Percentiles rank a stretch among this genome's conserved stretches.
These are phyloP conservation scores for Physcia stellaris DNA, from an alignment of 495 filamentous ascomycete genomes.

Conservation along the genomic window DNA sequence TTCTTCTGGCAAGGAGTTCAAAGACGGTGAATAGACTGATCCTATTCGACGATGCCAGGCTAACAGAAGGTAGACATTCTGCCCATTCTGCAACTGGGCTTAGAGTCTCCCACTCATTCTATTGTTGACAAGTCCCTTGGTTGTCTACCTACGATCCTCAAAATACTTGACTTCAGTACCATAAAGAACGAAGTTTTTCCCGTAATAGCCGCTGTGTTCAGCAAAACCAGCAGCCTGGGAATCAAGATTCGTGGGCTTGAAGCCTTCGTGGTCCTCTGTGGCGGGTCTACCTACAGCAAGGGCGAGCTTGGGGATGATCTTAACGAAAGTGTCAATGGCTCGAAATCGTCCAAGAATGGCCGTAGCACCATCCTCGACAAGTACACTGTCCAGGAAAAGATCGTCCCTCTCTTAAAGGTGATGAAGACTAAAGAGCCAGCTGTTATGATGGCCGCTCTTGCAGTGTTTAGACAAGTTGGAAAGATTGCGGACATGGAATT, in stretches of 20 bases:
- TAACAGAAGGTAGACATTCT: slow-evolving; percentile 50
- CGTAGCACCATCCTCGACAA: slow-evolving; percentile 79
- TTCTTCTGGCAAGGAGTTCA: slow-evolving; percentile 83
- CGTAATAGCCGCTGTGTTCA: slow-evolving; percentile 75
- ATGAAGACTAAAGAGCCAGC: slow-evolving; percentile 98
- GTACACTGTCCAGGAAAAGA: slow-evolving; percentile 93
- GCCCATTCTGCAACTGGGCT: slow-evolving; percentile 63
- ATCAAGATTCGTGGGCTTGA: slow-evolving; percentile 89
- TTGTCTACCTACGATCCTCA: slow-evolving; percentile 57
- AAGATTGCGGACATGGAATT: slow-evolving; percentile 79
- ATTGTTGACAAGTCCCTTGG: slow-evolving; percentile 74
- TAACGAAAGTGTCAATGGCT: slow-evolving; percentile 42
- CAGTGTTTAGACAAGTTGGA: slow-evolving; percentile 72
- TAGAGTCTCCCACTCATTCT: slow-evolving; percentile 80
- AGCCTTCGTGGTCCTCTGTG: slow-evolving; percentile 80
- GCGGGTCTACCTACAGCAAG: slow-evolving; percentile 36
- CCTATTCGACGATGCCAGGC: slow-evolving; percentile 1
- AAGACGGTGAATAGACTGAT: slow-evolving; percentile 50
- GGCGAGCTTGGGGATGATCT: slow-evolving; percentile 50
- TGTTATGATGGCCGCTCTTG: slow-evolving; percentile 88
- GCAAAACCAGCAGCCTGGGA: slow-evolving; percentile 76
- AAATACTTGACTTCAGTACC: slow-evolving; percentile 83
- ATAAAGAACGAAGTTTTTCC: slow-evolving; percentile 95
- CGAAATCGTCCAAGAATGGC: slow-evolving; percentile 36
- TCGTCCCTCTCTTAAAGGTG: slow-evolving; percentile 74